These are phyloP conservation scores for Penicillium angulare DNA, from an alignment of 495 filamentous ascomycete genomes.

Conservation along the genomic window DNA sequence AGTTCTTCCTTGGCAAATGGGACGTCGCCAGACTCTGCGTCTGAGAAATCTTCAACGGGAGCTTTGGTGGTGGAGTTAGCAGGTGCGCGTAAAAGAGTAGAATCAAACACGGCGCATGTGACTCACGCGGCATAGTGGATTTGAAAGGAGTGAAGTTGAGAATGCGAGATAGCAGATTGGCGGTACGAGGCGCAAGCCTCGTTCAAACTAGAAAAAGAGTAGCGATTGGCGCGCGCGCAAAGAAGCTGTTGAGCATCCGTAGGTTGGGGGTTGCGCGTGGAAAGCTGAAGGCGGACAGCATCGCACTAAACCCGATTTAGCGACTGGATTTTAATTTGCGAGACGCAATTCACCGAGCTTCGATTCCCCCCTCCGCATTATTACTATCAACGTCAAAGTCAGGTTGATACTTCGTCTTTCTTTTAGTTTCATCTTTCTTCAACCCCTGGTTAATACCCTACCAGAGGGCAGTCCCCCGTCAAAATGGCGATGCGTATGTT, in stretches of 20 bases:
- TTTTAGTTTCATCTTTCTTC: conserved; percentile 8
- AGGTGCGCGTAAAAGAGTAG: conserved; percentile 8
- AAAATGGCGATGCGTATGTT: conserved; percentile 65
- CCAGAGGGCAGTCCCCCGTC: conserved; percentile 39
- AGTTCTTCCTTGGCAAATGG: conserved; percentile 29
- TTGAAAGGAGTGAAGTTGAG: conserved; percentile 20
- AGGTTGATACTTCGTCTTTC: conserved; percentile 10
- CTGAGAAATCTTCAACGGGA: conserved; percentile 41
- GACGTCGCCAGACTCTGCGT: conserved; percentile 48
- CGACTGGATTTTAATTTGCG: conserved; percentile 36
- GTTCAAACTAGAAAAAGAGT: background rate
- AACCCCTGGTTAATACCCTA: conserved; percentile 19
- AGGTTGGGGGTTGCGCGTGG: conserved; percentile 7
- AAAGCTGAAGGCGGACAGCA: conserved; percentile 27
- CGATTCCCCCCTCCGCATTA: conserved; percentile 21
- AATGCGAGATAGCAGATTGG: conserved; percentile 37
- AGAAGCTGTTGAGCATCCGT: background rate
- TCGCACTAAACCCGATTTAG: conserved; percentile 37
- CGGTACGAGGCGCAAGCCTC: conserved; percentile 16
- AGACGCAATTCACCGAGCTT: conserved; percentile 12
- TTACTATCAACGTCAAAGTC: conserved; percentile 13
- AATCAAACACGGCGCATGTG: conserved; percentile 12
- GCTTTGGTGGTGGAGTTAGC: conserved; percentile 25
- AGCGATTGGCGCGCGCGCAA: background rate
- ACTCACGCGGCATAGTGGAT: conserved; percentile 42